phyloP scores from a whole-genome alignment of 768 basidiomycete species.

The Mycena kentingensis region DNA sequence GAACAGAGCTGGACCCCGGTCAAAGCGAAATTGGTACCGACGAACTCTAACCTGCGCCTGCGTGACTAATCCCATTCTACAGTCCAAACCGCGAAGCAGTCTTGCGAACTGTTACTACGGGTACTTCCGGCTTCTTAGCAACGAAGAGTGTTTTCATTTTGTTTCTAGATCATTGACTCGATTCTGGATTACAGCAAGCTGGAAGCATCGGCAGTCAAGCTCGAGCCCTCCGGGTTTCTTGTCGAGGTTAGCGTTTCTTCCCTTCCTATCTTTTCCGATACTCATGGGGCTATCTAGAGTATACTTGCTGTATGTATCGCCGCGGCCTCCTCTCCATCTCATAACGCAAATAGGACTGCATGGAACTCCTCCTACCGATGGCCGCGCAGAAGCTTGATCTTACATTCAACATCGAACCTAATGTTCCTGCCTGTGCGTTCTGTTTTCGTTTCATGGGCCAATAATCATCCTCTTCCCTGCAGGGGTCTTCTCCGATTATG shows the following conservation, averaged over 20 bases:
- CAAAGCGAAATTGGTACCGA: slow-evolving; percentile 67
- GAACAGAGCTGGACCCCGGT: slow-evolving; percentile 67
- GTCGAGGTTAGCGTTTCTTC: slow-evolving; percentile 50
- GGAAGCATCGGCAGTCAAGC: slow-evolving; percentile 74
- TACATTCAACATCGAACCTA: slow-evolving; percentile 68
- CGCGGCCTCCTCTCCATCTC: not conserved
- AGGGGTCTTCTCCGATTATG: slow-evolving; percentile 77
- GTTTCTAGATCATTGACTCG: slow-evolving; percentile 68
- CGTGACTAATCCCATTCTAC: not conserved
- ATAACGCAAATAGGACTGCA: slow-evolving; percentile 60
- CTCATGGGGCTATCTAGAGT: slow-evolving; percentile 39
- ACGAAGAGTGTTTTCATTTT: slow-evolving; percentile 5
- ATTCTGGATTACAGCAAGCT: slow-evolving; percentile 80
- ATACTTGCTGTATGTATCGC: slow-evolving; percentile 58
- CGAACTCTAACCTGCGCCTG: not conserved
- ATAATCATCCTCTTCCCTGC: slow-evolving; percentile 5
- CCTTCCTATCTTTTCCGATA: not conserved
- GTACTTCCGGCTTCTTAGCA: slow-evolving; percentile 31
- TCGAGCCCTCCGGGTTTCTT: slow-evolving; percentile 65
- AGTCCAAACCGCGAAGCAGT: slow-evolving; percentile 80
- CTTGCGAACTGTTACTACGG: slow-evolving; percentile 73
- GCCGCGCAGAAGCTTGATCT: slow-evolving; percentile 74
- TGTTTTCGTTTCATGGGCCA: not conserved
- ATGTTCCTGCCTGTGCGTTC: slow-evolving; percentile 62
- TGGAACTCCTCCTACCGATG: slow-evolving; percentile 75